Base-by-base conservation (phyloP, 257 asterid genomes). In the Nicotiana sylvestris region DNA sequence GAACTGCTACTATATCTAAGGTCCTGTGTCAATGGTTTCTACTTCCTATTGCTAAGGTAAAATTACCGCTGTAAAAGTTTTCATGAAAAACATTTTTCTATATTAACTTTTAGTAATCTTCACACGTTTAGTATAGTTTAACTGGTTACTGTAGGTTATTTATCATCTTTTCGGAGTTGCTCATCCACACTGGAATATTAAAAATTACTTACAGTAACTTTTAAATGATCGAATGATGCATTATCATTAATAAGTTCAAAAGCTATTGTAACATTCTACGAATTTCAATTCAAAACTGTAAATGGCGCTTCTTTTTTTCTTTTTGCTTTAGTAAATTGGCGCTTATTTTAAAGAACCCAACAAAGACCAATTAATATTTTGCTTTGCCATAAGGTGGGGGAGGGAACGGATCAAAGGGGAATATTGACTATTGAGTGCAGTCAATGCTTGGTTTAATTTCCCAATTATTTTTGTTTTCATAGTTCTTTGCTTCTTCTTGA, bases 341-440 rank as follows among this genome's bases (percentile, higher is more conserved):
- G 17, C 67, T 10, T 25, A 25, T 72, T 11, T 11, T n/a, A 21
- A 70, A 70, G 33, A 70, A 70, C 35, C 33, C 57, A n/a, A 5
- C 18, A 43, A 43, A 43, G 35, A 21, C 58, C 35, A 2, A 32
- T n/a, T 9, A 33, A 10, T 39, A 37, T 16, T 43, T 46, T 11
- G 60, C 37, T 72, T 46, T 72, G 78, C 37, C 49, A 57, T 12
- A 46, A 21, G 78, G 78, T 72, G 37, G 78, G 78, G 60, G 78
- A 5, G 21, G 12, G 78, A 10, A 15, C 21, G 21, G 65, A 58
- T 58, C 12, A 6, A 58, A 58, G 60, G 37, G 60, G 21, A 12
- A 43, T 43, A 43, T 72, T 46, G 78, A 46, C 1, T 72, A 72
- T 12, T 12, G 6, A 72, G 60, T 72, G 37, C 57, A 72, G 78